These are phyloP conservation scores for Clitopilus passeckerianus DNA, from an alignment of 768 basidiomycete genomes.

Conservation along the genomic window DNA sequence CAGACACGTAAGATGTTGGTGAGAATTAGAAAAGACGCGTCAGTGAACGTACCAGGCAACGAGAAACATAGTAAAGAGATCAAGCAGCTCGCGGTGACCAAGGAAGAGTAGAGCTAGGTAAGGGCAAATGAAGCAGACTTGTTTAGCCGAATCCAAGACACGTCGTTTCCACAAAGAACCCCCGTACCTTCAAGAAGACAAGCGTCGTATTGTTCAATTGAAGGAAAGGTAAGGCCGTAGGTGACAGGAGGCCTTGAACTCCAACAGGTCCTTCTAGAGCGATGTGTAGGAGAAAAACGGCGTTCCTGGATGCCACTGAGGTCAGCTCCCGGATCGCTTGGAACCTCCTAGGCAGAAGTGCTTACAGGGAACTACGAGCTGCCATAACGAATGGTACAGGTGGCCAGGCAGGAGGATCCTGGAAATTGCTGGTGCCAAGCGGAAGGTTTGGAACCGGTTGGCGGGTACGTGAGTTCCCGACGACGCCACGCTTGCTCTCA, in stretches of 20 bases:
- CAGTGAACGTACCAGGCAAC: conserved; percentile 56
- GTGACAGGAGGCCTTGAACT: conserved; percentile 68
- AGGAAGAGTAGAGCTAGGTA: conserved; percentile 60
- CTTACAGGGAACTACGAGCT: neutral
- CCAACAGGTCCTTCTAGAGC: conserved; percentile 76
- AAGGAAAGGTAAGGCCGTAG: conserved; percentile 62
- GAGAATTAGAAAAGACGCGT: neutral
- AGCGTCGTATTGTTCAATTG: conserved; percentile 81
- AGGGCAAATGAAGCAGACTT: neutral
- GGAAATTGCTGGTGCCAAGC: neutral
- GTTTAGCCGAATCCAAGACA: neutral
- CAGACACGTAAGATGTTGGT: neutral
- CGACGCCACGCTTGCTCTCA: too few relatives aligned
- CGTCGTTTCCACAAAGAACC: neutral
- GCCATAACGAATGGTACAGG: neutral
- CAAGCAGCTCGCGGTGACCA: conserved; percentile 58
- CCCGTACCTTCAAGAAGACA: conserved; percentile 62
- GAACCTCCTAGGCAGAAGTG: neutral
- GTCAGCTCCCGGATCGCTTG: too few relatives aligned
- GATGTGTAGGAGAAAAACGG: conserved; percentile 74
- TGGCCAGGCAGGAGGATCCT: neutral
- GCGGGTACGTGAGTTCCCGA: too few relatives aligned
- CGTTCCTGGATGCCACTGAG: conserved; percentile 33
- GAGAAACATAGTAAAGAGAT: conserved; percentile 58
- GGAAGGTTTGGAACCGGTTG: neutral